Conservation (phyloP, 2,329 filamentous ascomycete genomes). For the Ophiosphaerella herpotricha region DNA sequence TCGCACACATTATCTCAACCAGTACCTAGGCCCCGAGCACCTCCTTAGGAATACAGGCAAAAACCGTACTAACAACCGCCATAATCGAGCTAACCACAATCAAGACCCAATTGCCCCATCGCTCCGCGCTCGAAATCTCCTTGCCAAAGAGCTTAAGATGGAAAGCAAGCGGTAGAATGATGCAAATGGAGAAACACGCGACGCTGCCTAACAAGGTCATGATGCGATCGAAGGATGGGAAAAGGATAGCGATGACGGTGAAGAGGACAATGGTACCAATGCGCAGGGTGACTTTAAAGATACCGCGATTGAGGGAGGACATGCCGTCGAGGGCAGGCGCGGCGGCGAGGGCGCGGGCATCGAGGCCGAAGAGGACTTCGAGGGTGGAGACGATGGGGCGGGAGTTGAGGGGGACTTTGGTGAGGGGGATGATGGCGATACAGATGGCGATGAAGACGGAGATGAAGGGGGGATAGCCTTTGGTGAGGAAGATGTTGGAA, state of each 20-base stretch:
- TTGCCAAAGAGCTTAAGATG: constrained; percentile 86
- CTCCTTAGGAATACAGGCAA: constrained; percentile 83
- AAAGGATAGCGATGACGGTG: constrained; percentile 72
- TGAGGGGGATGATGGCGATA: constrained; percentile 90
- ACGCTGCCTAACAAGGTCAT: constrained; percentile 90
- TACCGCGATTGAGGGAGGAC: constrained; percentile 61
- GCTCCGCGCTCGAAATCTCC: constrained; percentile 68
- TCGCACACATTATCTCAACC: no score
- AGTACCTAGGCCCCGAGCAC: constrained; percentile 9
- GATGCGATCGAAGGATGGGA: constrained; percentile 84
- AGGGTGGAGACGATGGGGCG: constrained; percentile 85
- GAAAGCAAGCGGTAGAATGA: constrained; percentile 86
- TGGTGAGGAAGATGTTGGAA: constrained; percentile 78
- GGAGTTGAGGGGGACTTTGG: constrained; percentile 90
- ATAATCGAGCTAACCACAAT: constrained; percentile 71
- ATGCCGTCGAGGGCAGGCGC: constrained; percentile 57
- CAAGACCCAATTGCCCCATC: constrained; percentile 68
- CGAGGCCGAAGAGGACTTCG: constrained; percentile 79
- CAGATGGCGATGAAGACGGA: constrained; percentile 83
- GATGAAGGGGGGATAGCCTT: constrained; percentile 73
- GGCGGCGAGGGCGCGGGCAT: constrained; percentile 58
- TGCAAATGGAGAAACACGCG: constrained; percentile 90
- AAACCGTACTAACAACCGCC: constrained; percentile 78
- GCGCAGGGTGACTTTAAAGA: constrained; percentile 66
- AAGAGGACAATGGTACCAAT: constrained; percentile 72